Conservation (phyloP, 352 stramenopile genomes). For the Pythium sukuiense region DNA sequence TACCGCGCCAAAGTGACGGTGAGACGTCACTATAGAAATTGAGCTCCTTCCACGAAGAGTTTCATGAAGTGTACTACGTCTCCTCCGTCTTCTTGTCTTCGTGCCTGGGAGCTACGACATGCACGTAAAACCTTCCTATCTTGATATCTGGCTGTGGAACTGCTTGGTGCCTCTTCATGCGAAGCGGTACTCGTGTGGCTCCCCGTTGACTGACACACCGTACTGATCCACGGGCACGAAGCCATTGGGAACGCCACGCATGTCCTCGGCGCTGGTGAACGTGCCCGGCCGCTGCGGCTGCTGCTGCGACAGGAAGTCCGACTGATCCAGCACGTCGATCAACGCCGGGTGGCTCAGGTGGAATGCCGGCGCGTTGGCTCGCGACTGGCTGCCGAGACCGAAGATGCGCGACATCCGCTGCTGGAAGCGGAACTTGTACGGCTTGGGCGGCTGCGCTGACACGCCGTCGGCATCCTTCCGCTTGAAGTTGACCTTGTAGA, state of each 20-base stretch:
- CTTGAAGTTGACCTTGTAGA: slow-evolving; percentile 90
- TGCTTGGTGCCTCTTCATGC: slow-evolving; percentile 9
- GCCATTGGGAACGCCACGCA: slow-evolving; percentile 16
- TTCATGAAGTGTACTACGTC: not conserved
- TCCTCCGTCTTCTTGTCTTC: not conserved
- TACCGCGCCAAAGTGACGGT: not conserved
- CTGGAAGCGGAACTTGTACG: slow-evolving; percentile 91
- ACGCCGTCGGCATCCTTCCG: slow-evolving; percentile 86
- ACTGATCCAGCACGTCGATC: slow-evolving; percentile 81
- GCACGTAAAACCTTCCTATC: slow-evolving; percentile 9
- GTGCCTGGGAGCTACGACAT: not conserved
- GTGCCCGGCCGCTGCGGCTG: slow-evolving; percentile 46
- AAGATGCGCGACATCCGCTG: slow-evolving; percentile 91
- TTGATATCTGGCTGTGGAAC: not conserved
- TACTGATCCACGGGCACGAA: slow-evolving; percentile 27
- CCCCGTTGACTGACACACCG: slow-evolving; percentile 14
- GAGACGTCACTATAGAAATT: not conserved
- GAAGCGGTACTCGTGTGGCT: slow-evolving; percentile 30
- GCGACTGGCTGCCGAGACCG: slow-evolving; percentile 61
- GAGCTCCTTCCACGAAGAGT: not conserved
- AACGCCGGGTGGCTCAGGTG: slow-evolving; percentile 74
- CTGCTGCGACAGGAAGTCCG: slow-evolving; percentile 54
- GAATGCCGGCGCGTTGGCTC: slow-evolving; percentile 65
- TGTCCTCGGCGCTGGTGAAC: slow-evolving; percentile 36
- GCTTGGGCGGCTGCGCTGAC: slow-evolving; percentile 84